These are phyloP conservation scores for Sarcomyxa edulis DNA, from an alignment of 768 basidiomycete species.

Conservation along the genomic window DNA sequence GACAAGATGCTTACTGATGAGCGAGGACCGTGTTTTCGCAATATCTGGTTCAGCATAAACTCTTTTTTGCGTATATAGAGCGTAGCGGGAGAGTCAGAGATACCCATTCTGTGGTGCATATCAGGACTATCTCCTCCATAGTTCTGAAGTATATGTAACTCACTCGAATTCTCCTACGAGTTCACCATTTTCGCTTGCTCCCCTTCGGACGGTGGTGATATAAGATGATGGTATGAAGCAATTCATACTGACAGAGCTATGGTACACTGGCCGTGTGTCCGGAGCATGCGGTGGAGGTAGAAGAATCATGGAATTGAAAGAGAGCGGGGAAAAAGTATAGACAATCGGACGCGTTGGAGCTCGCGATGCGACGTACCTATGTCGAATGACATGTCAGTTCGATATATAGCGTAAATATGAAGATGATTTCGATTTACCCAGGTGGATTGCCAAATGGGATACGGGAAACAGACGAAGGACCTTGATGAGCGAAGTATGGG, in stretches of 20 bases:
- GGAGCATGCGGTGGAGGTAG: constrained; percentile 13
- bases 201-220: constrained; percentile 26
- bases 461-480: no score
- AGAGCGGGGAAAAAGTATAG: constrained; percentile 9
- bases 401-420: no score
- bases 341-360: no score
- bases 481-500: no score
- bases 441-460: no score
- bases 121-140: neutral
- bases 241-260: constrained; percentile 27
- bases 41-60: constrained; percentile 1
- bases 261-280: constrained; percentile 21
- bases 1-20: neutral
- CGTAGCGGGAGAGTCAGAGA: constrained; percentile 9
- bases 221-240: constrained; percentile 30
- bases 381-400: no score
- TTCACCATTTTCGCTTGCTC: constrained; percentile 20
- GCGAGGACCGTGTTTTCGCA: neutral
- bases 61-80: constrained; percentile 6
- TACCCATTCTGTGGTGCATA: constrained; percentile 9
- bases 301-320: constrained; percentile 15
- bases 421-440: no score
- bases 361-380: no score
- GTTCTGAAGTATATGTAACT: constrained; percentile 5
- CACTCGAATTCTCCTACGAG: constrained; percentile 31